Base-by-base conservation (phyloP, 805 yeast species). In the Martiniozyma abietophila region DNA sequence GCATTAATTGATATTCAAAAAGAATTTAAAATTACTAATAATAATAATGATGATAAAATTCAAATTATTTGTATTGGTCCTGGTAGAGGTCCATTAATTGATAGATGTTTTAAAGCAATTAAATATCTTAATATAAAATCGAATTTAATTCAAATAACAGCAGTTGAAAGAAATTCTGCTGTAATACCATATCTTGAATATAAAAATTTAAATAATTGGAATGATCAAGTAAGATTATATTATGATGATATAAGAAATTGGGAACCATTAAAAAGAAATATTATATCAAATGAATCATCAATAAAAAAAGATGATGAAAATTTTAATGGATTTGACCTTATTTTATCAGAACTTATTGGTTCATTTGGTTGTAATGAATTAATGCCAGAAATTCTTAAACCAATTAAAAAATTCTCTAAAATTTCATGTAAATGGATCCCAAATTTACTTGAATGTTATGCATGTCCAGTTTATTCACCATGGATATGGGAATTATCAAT, bases 341-440 rank as follows among this genome's bases (percentile, higher is more conserved):
- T 86, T 7, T 66, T 89, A 2, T 80, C 94, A 28, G 96, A 88
- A 53, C 59, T 89, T 6, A 55, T 88, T 18, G 96, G 96, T 5
- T 82, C 95, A 11, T 81, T 89, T 59, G 96, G 95, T 4, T 89
- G 94, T 53, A 89, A 88, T 54, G 96, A 88, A 51, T 63, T 84
- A 12, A 69, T 83, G 7, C 96, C 97, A 0, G 97, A 88, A 52
- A 77, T 92, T 38, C 53, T 84, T 3, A 61, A 60, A 29, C 58
- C 66, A 1, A 47, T 65, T 12, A 67, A 69, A 33, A 42, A 48
- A 31, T 21, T 15, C 14, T 35, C 36, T 14, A 45, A 49, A 45
- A 39, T 67, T 46, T 66, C 71, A 54, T 80, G 83, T 3, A 54
- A 74, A 15, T 76, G 71, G 56, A 78, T 80, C 24, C 89, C 89